Percentiles rank a stretch among this genome's conserved stretches.
These are phyloP conservation scores for Leccinellum albellum DNA, from an alignment of 768 basidiomycete genomes.

Conservation along the genomic window DNA sequence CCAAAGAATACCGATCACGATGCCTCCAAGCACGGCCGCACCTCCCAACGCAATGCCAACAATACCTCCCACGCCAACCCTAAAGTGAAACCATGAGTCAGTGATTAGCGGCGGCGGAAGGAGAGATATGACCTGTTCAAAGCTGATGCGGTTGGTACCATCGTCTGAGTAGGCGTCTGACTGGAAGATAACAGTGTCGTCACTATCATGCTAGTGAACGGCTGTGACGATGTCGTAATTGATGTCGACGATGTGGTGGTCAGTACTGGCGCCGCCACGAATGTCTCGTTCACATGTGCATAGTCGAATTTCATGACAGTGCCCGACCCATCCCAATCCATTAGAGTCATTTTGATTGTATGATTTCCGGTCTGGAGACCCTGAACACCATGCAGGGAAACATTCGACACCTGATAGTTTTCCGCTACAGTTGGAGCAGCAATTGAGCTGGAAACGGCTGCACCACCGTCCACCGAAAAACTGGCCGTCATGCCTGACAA, in stretches of 20 bases:
- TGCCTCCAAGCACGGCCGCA: neutral
- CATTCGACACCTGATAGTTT: constrained; percentile 19
- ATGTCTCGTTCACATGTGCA: constrained; percentile 22
- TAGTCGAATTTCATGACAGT: constrained; percentile 29
- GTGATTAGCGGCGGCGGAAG: neutral
- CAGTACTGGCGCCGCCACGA: constrained; percentile 4
- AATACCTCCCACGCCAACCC: constrained; percentile 9
- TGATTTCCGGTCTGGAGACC: constrained; percentile 16
- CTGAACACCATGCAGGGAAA: constrained; percentile 17
- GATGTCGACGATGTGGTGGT: neutral
- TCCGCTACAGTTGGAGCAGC: constrained; percentile 4
- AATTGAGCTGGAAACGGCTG: constrained; percentile 1
- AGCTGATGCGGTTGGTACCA: neutral
- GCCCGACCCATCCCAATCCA: constrained; percentile 15
- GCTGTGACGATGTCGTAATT: neutral
- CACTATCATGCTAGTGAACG: too few relatives aligned
- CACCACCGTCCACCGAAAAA: constrained; percentile 17
- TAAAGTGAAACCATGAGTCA: constrained; percentile 3
- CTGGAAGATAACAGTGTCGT: neutral
- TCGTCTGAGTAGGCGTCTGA: neutral
- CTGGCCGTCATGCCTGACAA: constrained; percentile 18
- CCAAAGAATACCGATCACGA: constrained; percentile 5
- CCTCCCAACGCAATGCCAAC: constrained; percentile 16
- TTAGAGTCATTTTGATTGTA: constrained; percentile 18
- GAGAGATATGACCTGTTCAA: constrained; percentile 8